Conservation (phyloP, 1,139 yeast genomes). For the Taphrina sp. region DNA sequence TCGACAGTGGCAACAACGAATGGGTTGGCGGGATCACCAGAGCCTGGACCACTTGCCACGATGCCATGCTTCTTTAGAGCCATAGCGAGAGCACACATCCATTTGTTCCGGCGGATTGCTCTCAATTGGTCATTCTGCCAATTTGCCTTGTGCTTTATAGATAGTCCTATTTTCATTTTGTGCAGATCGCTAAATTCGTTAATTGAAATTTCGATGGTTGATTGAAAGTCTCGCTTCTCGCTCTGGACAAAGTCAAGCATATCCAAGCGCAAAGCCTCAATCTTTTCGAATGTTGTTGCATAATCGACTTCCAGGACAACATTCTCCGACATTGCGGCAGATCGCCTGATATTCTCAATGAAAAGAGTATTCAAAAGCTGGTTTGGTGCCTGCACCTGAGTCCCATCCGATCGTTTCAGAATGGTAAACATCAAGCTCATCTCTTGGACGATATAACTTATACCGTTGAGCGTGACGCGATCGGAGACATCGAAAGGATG, state of each 20-base stretch:
- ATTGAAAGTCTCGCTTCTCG: conserved; percentile 46
- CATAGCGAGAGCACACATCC: conserved; percentile 35
- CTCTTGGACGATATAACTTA: conserved; percentile 43
- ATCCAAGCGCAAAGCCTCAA: conserved; percentile 43
- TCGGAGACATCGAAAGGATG: conserved; percentile 51
- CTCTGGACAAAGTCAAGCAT: conserved; percentile 43
- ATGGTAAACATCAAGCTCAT: conserved; percentile 47
- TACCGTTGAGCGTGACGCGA: conserved; percentile 42
- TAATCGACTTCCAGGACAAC: conserved; percentile 38
- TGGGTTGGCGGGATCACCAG: conserved; percentile 26
- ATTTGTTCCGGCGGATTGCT: conserved; percentile 35
- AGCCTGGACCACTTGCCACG: conserved; percentile 35
- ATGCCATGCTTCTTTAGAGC: conserved; percentile 34
- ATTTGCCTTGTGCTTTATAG: conserved; percentile 44
- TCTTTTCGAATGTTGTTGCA: conserved; percentile 45
- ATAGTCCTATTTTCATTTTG: conserved; percentile 42
- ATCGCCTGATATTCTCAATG: conserved; percentile 47
- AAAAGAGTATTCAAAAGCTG: conserved; percentile 46
- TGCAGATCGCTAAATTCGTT: conserved; percentile 46
- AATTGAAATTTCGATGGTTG: conserved; percentile 44
- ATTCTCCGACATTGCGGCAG: conserved; percentile 43
- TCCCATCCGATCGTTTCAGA: conserved; percentile 43
- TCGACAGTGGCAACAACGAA: conserved; percentile 7
- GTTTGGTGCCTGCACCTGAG: conserved; percentile 46
- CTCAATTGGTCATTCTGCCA: conserved; percentile 43